Evolutionary conservation across 306 rosid species (phyloP), one percentile per base, ranked within the genome.

Genomic region (Morella rubra): DNA sequence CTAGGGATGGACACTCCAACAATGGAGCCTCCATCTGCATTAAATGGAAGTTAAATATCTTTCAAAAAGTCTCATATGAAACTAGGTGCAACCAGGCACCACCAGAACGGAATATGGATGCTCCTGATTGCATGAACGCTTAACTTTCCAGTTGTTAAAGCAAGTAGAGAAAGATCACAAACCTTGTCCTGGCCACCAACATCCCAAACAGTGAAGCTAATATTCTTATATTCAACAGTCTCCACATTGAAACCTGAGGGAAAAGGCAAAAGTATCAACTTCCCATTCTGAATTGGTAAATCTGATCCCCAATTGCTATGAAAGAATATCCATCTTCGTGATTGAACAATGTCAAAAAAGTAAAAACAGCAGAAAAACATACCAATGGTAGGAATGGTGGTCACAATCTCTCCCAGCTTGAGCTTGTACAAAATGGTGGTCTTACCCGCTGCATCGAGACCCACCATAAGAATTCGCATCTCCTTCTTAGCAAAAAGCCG

Each of bases 131-230:
- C 37, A 0, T 32, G 3, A 32, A 32, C 3, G 3, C 68, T 13
- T 32, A 8, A 27, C 27, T 6, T 13, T 32, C 42, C 37, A 27
- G 44, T 16, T 41, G 69, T 62, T 37, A 62, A 40, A 41, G 32
- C 3, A 40, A 7, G 11, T 27, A 13, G 7, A 14, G 4, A 8
- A 50, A 70, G 27, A 41, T n/a, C 24, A 84, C 85, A 75, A 79
- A 87, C 93, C 91, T 89, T 89, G 82, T 89, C 93, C 72, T 89
- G 93, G 76, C 93, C 93, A 44, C 93, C 93, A 5, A 90, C 93
- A 87, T 90, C 93, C 91, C 93, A 87, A 7, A 90, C 93, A 5
- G 93, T 87, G 58, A 90, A 90, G 85, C 93, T 90, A 66, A 90
- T 87, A 76, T 90, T 90, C 74, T 90, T 87, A n/a, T 90, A 87